phyloP scores from a whole-genome alignment of 2,329 filamentous ascomycete species.

The Zelopaecilomyces penicillatus region DNA sequence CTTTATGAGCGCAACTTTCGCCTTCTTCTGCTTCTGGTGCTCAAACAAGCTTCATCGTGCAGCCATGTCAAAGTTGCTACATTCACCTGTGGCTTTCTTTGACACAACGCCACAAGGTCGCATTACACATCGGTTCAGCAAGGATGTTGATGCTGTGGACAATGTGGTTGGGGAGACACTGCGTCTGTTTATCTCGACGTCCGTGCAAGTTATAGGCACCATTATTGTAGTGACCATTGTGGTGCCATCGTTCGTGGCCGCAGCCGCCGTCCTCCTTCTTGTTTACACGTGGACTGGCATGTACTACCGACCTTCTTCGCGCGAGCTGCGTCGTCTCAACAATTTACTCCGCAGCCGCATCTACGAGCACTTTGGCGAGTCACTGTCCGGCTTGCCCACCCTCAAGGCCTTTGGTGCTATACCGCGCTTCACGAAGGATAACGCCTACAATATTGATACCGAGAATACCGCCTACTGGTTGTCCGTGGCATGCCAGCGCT shows the following conservation, averaged over 20 bases:
- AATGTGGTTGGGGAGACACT: constrained; percentile 57
- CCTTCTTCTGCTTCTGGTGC: constrained; percentile 27
- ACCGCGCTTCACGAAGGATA: constrained; percentile 75
- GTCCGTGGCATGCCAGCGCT: constrained; percentile 59
- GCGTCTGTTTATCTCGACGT: constrained; percentile 59
- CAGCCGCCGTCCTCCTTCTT: constrained; percentile 65
- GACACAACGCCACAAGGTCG: constrained; percentile 84
- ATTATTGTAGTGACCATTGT: constrained; percentile 70
- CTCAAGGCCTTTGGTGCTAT: constrained; percentile 87
- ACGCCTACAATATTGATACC: constrained; percentile 69
- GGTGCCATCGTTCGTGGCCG: constrained; percentile 74
- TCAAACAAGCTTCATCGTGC: constrained; percentile 34
- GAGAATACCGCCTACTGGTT: constrained; percentile 64
- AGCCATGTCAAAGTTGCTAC: constrained; percentile 12
- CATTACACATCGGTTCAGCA: constrained; percentile 89
- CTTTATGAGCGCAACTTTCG: constrained; percentile 51
- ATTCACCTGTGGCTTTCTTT: constrained; percentile 56
- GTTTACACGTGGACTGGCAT: constrained; percentile 48
- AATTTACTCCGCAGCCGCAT: constrained; percentile 79
- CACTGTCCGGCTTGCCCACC: constrained; percentile 76
- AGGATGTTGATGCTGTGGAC: constrained; percentile 84
- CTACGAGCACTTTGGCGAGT: constrained; percentile 90
- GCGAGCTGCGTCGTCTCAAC: constrained; percentile 79
- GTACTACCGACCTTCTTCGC: constrained; percentile 77
- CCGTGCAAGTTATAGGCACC: constrained; percentile 41